phyloP scores from a whole-genome alignment of 1,139 yeast species.

The Saccharomyces hybrid region DNA sequence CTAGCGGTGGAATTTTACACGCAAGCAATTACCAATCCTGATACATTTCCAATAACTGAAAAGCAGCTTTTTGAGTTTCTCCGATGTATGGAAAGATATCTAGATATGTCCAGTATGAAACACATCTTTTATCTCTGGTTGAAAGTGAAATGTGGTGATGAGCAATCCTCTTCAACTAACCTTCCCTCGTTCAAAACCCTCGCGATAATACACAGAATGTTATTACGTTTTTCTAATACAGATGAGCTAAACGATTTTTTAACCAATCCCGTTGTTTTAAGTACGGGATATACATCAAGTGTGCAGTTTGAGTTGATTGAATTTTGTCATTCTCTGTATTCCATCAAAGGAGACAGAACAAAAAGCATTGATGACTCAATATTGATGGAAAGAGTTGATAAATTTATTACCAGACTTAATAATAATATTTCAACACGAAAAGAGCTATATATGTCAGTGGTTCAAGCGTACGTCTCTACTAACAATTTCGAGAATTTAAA shows the following conservation, averaged over 20 bases:
- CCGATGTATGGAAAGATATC: slow-evolving; percentile 12
- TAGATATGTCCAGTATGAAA: slow-evolving; percentile 19
- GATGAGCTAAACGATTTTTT: slow-evolving; percentile 12
- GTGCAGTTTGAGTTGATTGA: slow-evolving; percentile 13
- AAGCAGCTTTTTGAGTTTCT: slow-evolving; percentile 16
- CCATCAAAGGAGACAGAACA: slow-evolving; percentile 5
- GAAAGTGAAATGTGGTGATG: slow-evolving; percentile 9
- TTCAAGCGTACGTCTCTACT: slow-evolving; percentile 13
- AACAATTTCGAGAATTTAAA: slow-evolving; percentile 16
- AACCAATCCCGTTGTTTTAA: slow-evolving; percentile 9
- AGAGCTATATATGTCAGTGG: slow-evolving; percentile 11
- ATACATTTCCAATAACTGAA: slow-evolving; percentile 21
- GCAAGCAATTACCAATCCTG: slow-evolving; percentile 25
- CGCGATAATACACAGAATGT: slow-evolving; percentile 15
- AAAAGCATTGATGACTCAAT: slow-evolving; percentile 12
- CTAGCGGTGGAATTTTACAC: slow-evolving; percentile 29
- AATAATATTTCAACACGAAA: slow-evolving; percentile 4
- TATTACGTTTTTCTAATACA: slow-evolving; percentile 8
- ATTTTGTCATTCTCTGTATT: slow-evolving; percentile 6
- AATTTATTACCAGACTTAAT: slow-evolving; percentile 1
- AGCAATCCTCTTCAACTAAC: not conserved
- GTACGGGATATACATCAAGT: slow-evolving; percentile 14
- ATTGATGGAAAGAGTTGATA: slow-evolving; percentile 12
- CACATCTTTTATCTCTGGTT: slow-evolving; percentile 23
- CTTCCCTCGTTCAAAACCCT: slow-evolving; percentile 11